Base-by-base conservation (phyloP, 2,329 filamentous ascomycete genomes). In the Pseudogymnoascus sp. region DNA sequence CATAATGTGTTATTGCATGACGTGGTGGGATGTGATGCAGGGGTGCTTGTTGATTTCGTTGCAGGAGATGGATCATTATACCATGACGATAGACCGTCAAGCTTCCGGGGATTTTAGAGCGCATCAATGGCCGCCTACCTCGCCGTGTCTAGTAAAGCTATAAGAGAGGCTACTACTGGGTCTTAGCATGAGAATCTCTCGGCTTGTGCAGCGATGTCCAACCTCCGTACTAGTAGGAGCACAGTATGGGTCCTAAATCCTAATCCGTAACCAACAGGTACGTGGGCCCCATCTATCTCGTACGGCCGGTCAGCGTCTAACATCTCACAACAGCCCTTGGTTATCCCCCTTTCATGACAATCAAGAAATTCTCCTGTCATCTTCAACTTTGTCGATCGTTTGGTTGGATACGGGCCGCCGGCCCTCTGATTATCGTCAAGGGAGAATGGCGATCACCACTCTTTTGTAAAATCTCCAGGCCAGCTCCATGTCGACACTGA, bases 401-500 rank as follows among this genome's bases (percentile, higher is more conserved):
- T 52, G 45, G 45, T 30, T 52, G 45, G 45, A 52, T 52, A 52
- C 45, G 23, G 45, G 45, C 45, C 45, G 45, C 10, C 26, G 45
- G n/a, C n/a, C 45, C 41, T 26, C 23, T 52, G 30, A 52, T 52
- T 52, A 52, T 52, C 45, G 9, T 30, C 26, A 30, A 48, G 45
- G 45, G 45, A 52, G 45, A 5, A 52, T 52, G 45, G 18, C 3
- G 45, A 52, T 52, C 45, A 52, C 1, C 45, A 13, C 41, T 52
- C 23, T 30, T 52, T 28, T 12, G 1, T 18, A 52, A 8, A 52
- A 18, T 52, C 6, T 52, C 10, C 45, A 52, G 45, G 45, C 45
- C 45, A 52, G 15, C 26, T 30, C 45, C 45, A 52, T 52, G 26
- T 30, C 45, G 23, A 30, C n/a, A 18, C 45, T 18, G 6, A 30